Evolutionary conservation across 2,329 filamentous ascomycete species (phyloP).

Genomic region (Penicillium sp.): DNA sequence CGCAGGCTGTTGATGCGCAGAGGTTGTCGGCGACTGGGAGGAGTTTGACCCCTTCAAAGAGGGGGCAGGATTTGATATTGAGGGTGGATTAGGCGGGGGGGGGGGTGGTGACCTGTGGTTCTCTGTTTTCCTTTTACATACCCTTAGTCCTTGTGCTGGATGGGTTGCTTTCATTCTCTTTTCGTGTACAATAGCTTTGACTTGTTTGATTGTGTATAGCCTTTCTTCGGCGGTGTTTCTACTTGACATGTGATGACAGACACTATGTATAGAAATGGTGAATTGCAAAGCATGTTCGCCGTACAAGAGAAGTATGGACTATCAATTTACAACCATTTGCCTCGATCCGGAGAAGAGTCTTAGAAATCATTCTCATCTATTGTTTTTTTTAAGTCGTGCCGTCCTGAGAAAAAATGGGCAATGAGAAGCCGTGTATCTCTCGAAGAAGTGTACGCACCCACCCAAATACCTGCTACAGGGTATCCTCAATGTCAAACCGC

Average conservation of each 20-base stretch:
- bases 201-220: not conserved
- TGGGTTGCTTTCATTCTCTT: too few relatives aligned
- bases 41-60: conserved; percentile 34
- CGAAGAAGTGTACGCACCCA: too few relatives aligned
- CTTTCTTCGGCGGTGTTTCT: not conserved
- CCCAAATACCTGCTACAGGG: too few relatives aligned
- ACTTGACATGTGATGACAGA: not conserved
- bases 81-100: conserved; percentile 37
- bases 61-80: conserved; percentile 35
- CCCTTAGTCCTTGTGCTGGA: not conserved
- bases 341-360: not conserved
- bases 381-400: too few relatives aligned
- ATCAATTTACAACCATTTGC: not conserved
- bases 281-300: not conserved
- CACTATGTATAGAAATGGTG: not conserved
- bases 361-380: too few relatives aligned
- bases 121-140: not conserved
- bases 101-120: not conserved
- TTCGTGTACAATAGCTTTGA: not conserved
- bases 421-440: too few relatives aligned
- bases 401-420: too few relatives aligned
- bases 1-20: conserved; percentile 3
- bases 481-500: not conserved
- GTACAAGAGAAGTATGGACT: not conserved
- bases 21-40: conserved; percentile 24